These are phyloP conservation scores for Calocybe indica DNA, from an alignment of 768 basidiomycete species.

Conservation along the genomic window DNA sequence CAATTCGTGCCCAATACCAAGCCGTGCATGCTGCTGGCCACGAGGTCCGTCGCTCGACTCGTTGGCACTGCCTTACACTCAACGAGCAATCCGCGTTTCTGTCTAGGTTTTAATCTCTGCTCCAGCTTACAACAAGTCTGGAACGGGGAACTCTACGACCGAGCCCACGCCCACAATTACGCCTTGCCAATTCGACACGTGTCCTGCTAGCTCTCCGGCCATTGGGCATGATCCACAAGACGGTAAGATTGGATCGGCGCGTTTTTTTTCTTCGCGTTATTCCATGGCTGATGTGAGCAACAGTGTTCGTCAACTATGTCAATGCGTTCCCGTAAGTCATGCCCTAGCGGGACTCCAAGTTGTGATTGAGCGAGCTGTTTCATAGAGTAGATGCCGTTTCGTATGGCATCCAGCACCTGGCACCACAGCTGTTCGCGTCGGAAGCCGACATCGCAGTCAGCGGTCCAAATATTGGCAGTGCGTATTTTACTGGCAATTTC, in stretches of 20 bases:
- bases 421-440: slow-evolving; percentile 25
- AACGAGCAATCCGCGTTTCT: too few relatives aligned
- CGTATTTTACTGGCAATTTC: slow-evolving; percentile 2
- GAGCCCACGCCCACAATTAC: slow-evolving; percentile 21
- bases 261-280: neutral
- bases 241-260: slow-evolving; percentile 15
- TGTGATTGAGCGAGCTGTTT: neutral
- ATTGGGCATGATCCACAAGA: slow-evolving; percentile 33
- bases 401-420: slow-evolving; percentile 31
- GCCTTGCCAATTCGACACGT: slow-evolving; percentile 38
- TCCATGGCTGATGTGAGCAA: neutral
- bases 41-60: too few relatives aligned
- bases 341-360: neutral
- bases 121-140: slow-evolving; percentile 36
- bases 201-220: slow-evolving; percentile 32
- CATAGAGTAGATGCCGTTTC: slow-evolving; percentile 29
- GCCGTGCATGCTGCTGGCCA: too few relatives aligned
- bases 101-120: slow-evolving; percentile 35
- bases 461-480: slow-evolving; percentile 29
- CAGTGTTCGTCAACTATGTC: slow-evolving; percentile 36
- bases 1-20: too few relatives aligned
- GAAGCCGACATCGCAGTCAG: slow-evolving; percentile 31
- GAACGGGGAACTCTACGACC: slow-evolving; percentile 30
- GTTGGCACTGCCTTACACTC: too few relatives aligned
- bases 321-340: slow-evolving; percentile 32